Conservation (phyloP, 768 basidiomycete genomes). For the Sarcomyxa edulis region DNA sequence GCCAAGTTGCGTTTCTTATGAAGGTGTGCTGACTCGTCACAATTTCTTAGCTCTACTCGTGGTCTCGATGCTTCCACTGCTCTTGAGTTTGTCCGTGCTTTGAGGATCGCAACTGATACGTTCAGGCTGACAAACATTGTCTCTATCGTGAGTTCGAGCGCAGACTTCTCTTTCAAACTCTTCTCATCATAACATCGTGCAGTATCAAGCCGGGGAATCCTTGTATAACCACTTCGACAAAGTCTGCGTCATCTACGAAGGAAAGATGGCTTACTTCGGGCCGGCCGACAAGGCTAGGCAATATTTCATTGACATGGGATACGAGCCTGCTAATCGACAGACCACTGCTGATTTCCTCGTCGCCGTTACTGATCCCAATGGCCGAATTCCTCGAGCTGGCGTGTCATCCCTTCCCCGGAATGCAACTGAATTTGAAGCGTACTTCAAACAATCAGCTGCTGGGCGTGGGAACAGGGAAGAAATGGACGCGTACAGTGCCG, state of each 20-base stretch:
- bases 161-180: too few relatives aligned
- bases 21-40: not conserved
- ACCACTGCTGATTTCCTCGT: constrained; percentile 66
- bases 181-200: too few relatives aligned
- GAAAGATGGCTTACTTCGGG: constrained; percentile 74
- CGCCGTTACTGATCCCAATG: constrained; percentile 52
- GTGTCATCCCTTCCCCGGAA: constrained; percentile 32
- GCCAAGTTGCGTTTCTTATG: not conserved
- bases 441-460: constrained; percentile 27
- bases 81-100: constrained; percentile 63
- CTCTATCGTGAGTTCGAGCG: too few relatives aligned
- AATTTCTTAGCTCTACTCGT: constrained; percentile 48
- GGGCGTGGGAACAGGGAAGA: constrained; percentile 35
- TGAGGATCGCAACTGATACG: constrained; percentile 62
- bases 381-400: constrained; percentile 36
- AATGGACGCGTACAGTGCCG: constrained; percentile 39
- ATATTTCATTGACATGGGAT: constrained; percentile 74
- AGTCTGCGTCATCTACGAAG: constrained; percentile 72
- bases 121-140: constrained; percentile 56
- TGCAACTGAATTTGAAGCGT: constrained; percentile 38
- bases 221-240: constrained; percentile 64
- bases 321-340: constrained; percentile 52
- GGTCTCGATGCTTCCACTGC: constrained; percentile 69
- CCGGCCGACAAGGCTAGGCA: constrained; percentile 55
- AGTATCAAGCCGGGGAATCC: constrained; percentile 80